Base-by-base conservation (phyloP, 257 asterid species). In the Gentiana dahurica region DNA sequence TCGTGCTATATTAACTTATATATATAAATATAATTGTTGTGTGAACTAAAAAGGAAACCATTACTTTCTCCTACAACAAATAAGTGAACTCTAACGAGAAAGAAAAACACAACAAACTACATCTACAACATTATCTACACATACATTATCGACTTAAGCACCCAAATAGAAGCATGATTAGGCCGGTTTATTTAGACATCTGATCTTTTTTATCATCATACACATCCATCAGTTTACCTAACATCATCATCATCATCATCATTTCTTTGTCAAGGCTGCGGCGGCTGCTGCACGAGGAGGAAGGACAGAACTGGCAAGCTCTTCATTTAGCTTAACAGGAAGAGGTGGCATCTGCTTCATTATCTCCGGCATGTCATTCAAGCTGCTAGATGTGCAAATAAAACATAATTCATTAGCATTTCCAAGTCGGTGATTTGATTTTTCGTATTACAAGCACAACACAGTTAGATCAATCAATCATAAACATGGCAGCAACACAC, bases 271-370 rank as follows among this genome's bases (percentile, higher is more conserved):
- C 60, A 74, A 55, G 52, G 74, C 7, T 10, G 71, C 33, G 43
- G 55, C 64, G 10, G 80, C 24, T 24, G 24, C 24, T 24, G 24
- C 24, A 24, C 24, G 24, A 24, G 24, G 24, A 24, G 24, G 87
- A 59, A 84, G 91, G 74, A 87, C 73, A 45, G 77, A 49, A 69
- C 70, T 74, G 57, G 83, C 87, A 10, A 84, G 89, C 43, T 84
- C 91, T 55, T 81, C 87, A 9, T 84, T 84, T 73, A 84, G 74
- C 83, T 69, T 79, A 49, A 86, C 84, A 34, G 95, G 95, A 35
- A 87, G 79, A 4, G 95, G 91, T 4, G 95, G 95, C 95, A 79
- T 81, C 73, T 76, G 87, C 73, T 68, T 76, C 95, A 84, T 87
- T 62, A 76, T 65, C 54, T 84, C 91, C 51, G 95, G 86, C 73